phyloP scores from a whole-genome alignment of 495 filamentous ascomycete genomes.

The Chaetomium fimeti region DNA sequence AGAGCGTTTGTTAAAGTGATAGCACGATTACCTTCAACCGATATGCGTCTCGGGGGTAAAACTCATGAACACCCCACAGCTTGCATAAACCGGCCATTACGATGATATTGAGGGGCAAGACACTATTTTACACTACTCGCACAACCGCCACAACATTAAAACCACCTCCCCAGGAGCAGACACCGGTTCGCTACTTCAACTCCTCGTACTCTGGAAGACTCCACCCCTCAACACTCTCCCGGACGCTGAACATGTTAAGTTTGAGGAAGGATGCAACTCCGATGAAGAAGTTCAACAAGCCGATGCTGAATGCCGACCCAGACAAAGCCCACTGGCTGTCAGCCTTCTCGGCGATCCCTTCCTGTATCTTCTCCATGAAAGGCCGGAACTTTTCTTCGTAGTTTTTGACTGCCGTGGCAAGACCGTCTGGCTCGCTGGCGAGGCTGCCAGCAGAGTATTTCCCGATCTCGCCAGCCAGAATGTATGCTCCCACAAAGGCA shows the following conservation, averaged over 20 bases:
- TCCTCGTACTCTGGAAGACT: background rate
- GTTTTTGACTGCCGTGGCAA: background rate
- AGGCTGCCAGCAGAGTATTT: conserved; percentile 22
- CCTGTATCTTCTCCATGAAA: background rate
- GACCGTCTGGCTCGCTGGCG: background rate
- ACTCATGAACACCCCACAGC: too few species aligned
- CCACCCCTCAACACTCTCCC: background rate
- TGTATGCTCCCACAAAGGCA: conserved; percentile 49
- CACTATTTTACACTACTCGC: background rate
- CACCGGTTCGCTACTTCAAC: background rate
- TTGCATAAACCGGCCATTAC: too few species aligned
- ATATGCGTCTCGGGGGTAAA: too few species aligned
- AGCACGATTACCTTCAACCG: too few species aligned
- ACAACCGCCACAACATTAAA: background rate
- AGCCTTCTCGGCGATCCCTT: conserved; percentile 3
- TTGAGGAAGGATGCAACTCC: background rate
- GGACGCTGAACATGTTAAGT: background rate
- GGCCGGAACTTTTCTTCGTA: conserved; percentile 9
- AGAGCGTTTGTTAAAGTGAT: too few species aligned
- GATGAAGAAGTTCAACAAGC: background rate
- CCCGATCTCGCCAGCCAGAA: conserved; percentile 54
- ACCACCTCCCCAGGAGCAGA: background rate
- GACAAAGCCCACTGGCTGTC: background rate
- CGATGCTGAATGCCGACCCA: conserved; percentile 9
- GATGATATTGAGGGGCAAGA: too few species aligned